These are phyloP conservation scores for Diversispora eburnea DNA, from an alignment of 192 early-diverging fungal genomes.

Conservation along the genomic window DNA sequence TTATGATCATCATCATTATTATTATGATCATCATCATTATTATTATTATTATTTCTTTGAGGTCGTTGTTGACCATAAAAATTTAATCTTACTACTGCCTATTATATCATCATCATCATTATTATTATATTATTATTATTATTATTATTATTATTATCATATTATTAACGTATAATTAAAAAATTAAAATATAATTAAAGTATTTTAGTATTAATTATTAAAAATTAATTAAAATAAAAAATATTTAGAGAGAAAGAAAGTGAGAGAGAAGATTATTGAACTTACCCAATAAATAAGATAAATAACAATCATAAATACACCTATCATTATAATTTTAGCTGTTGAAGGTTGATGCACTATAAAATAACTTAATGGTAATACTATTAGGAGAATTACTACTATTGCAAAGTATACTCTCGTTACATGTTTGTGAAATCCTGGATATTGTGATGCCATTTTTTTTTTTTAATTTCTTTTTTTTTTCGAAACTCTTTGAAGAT, in stretches of 20 bases:
- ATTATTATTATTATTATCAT: too few relatives aligned
- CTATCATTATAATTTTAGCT: slow-evolving; percentile 1
- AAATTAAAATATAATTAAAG: not conserved
- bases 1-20: not conserved
- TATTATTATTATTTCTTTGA: not conserved
- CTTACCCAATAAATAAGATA: slow-evolving; percentile 16
- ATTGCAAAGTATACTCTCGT: not conserved
- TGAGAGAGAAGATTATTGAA: not conserved
- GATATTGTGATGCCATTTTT: not conserved
- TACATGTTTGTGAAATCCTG: slow-evolving; percentile 7
- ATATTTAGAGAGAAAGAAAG: not conserved
- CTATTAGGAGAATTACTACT: not conserved
- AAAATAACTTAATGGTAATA: not conserved
- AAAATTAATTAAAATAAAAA: not conserved
- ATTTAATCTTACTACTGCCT: slow-evolving; percentile 11
- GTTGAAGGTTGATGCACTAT: not conserved
- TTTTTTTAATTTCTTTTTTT: not conserved
- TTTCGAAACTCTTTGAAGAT: too few relatives aligned
- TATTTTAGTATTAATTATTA: not conserved
- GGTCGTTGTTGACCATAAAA: not conserved
- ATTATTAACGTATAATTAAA: not conserved
- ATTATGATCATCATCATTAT: too few relatives aligned
- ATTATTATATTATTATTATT: too few relatives aligned
- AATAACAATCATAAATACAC: not conserved
- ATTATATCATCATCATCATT: not conserved